Evolutionary conservation across 371 early-diverging fungal genomes (phyloP), one percentile per base, ranked within the genome.

Genomic region (Mucor irregularis): DNA sequence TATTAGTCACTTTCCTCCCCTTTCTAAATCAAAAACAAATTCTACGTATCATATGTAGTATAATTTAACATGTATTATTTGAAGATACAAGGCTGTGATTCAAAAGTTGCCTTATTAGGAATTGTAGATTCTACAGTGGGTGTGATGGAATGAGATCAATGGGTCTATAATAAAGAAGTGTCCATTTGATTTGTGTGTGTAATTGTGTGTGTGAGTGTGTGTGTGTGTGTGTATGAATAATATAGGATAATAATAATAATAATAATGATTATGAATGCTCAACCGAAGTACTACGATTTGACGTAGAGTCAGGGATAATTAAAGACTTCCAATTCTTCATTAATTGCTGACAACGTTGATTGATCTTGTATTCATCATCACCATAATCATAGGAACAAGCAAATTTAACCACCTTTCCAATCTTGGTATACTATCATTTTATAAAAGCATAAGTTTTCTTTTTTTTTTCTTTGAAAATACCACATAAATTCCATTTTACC

Each of bases 381-480:
- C 57, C 65, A 51, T 58, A 72, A 34, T 51, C 40, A 51, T 68
- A 63, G 4, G 56, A 35, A 22, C 66, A 68, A 38, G 66, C 68
- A 44, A 53, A 54, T 37, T 68, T 72, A 26, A 72, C 53, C 2
- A 72, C 72, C 49, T 72, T 72, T 45, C 68, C 72, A 53, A 72
- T 62, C 56, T 72, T 72, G 60, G 72, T 72, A 58, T 72, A 62
- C 72, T 72, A 53, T 17, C 9, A 28, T 37, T 16, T 37, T 37
- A n/a, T 37, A 37, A 17, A 7, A 13, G 6, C 5, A 21, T 39
- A 21, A 5, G 10, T 9, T 19, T 38, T 5, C 21, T 38, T 5
- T 38, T 38, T 4, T 38, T 38, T 19, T 29, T 14, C 0, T 29
- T 35, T 44, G 7, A 0, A 9, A 28, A 8, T 48, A 10, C 31